A percentile compares a stretch with the other conserved stretches of the same genome.
These are phyloP conservation scores for Cetraspora pellucida DNA, from an alignment of 192 early-diverging fungal species.

Conservation along the genomic window DNA sequence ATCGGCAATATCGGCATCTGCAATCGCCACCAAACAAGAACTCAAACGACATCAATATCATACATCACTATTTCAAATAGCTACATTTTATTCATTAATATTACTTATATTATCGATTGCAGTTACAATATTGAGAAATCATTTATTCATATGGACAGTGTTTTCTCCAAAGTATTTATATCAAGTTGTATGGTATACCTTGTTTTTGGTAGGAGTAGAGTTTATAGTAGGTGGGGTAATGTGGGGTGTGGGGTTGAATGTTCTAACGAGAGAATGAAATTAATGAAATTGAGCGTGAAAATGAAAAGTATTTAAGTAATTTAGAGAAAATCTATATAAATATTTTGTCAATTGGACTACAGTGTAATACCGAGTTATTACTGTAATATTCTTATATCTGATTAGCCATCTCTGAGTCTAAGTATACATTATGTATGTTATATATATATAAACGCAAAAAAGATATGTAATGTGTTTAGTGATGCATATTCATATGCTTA, in stretches of 20 bases:
- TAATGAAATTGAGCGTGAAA: too few species aligned
- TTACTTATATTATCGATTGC: conserved; percentile 62
- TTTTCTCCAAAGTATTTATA: conserved; percentile 83
- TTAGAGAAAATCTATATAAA: too few species aligned
- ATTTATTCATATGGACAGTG: conserved; percentile 83
- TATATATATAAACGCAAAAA: too few species aligned
- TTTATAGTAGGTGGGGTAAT: conserved; percentile 37
- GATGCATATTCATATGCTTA: too few species aligned
- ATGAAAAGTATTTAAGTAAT: too few species aligned
- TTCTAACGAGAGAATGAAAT: not conserved
- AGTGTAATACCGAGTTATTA: too few species aligned
- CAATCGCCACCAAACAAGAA: not conserved
- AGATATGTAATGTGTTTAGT: too few species aligned
- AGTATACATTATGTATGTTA: too few species aligned
- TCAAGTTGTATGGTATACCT: conserved; percentile 67
- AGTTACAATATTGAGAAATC: conserved; percentile 64
- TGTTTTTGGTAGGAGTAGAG: conserved; percentile 47
- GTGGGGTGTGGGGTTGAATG: not conserved
- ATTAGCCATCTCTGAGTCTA: too few species aligned
- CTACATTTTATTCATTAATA: conserved; percentile 47
- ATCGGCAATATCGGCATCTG: not conserved
- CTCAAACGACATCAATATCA: not conserved
- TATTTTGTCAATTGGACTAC: too few species aligned
- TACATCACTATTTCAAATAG: conserved; percentile 30
- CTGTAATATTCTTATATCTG: too few species aligned